A percentile compares a stretch with the other conserved stretches of the same genome.
Conservation (phyloP, 2,329 filamentous ascomycete genomes). For the Colletotrichum sp. region DNA sequence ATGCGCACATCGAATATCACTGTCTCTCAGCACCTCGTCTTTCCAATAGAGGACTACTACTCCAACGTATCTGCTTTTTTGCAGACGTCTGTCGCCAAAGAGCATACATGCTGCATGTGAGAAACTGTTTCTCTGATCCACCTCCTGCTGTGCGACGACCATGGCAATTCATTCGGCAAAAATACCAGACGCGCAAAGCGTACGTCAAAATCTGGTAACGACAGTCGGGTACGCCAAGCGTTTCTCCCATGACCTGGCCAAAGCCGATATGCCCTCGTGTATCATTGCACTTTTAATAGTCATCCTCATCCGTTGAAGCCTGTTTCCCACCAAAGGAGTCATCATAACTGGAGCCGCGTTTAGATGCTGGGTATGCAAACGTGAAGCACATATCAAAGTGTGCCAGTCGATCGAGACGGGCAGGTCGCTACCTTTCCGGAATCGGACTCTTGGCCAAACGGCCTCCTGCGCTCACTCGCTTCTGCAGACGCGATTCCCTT, state of each 20-base stretch:
- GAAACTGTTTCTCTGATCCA: not conserved
- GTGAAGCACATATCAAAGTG: conserved; percentile 14
- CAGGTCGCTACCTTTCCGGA: conserved; percentile 61
- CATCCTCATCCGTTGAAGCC: not conserved
- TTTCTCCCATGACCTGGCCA: not conserved
- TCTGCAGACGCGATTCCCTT: conserved; percentile 73
- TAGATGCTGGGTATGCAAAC: not conserved
- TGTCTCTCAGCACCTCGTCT: not conserved
- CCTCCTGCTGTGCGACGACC: not conserved
- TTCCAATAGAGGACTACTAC: conserved; percentile 8
- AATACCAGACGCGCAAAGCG: not conserved
- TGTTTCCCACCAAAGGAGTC: not conserved
- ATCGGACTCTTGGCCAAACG: conserved; percentile 70
- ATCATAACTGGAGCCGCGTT: not conserved
- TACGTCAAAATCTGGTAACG: not conserved
- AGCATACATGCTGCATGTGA: conserved; percentile 2
- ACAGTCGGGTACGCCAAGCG: conserved; percentile 8
- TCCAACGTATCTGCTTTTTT: not conserved
- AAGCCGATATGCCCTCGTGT: not conserved
- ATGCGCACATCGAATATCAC: not conserved
- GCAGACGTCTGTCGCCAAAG: not conserved
- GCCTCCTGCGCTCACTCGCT: conserved; percentile 79
- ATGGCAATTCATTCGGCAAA: not conserved
- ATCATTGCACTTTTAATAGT: not conserved
- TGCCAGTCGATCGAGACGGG: conserved; percentile 22